Percentiles rank a stretch among this genome's conserved stretches.
phyloP scores from a whole-genome alignment of 2,329 filamentous ascomycete genomes.

The Aspergillus sclerotialis region DNA sequence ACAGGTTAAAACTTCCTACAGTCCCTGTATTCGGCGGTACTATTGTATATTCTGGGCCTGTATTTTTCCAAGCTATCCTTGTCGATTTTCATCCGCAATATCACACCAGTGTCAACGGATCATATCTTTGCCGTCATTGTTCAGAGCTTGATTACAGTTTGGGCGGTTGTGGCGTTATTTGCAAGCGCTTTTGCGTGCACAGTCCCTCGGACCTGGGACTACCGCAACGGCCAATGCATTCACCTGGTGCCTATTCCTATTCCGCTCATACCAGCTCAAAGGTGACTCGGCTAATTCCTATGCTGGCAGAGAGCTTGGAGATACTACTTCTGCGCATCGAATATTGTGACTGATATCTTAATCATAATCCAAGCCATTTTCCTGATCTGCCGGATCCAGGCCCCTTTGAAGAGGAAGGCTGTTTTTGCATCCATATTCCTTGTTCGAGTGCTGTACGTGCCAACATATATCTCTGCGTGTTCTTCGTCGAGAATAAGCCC shows the following conservation, averaged over 20 bases:
- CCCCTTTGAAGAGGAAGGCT: constrained; percentile 10
- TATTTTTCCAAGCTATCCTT: constrained; percentile 17
- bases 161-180: constrained; percentile 13
- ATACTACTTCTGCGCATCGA: constrained; percentile 12
- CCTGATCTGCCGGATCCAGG: constrained; percentile 14
- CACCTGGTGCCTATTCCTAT: constrained; percentile 2
- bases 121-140: constrained; percentile 8
- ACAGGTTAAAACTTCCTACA: constrained; percentile 1
- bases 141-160: constrained; percentile 7
- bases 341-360: constrained; percentile 15
- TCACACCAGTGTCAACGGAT: constrained; percentile 13
- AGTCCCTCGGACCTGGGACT: too few species aligned
- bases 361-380: constrained; percentile 15
- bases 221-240: too few species aligned
- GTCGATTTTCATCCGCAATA: constrained; percentile 13
- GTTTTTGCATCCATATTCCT: constrained; percentile 16
- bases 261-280: too few species aligned
- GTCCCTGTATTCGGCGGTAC: constrained; percentile 14
- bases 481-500: neutral
- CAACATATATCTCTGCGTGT: neutral
- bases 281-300: too few species aligned
- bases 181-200: too few species aligned
- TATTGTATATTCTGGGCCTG: constrained; percentile 15
- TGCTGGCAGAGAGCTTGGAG: constrained; percentile 12
- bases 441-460: constrained; percentile 13